phyloP scores from a whole-genome alignment of 257 asterid species.

The Knoxia roxburghii region DNA sequence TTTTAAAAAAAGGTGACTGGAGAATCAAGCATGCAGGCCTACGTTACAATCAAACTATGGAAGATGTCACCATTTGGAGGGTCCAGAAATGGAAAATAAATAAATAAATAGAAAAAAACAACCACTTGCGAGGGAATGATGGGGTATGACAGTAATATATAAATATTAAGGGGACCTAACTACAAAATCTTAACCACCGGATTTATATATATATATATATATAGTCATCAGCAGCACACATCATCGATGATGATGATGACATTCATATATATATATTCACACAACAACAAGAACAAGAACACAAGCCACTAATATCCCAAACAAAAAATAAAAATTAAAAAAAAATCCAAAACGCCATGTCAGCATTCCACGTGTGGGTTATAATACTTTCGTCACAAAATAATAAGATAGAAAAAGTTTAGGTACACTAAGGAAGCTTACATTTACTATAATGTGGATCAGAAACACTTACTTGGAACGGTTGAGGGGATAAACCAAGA shows the following conservation, averaged over 20 bases:
- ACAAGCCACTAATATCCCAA: too few relatives aligned
- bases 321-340: too few relatives aligned
- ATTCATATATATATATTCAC: neutral
- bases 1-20: neutral
- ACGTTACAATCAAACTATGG: neutral
- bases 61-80: neutral
- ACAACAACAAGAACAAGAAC: neutral
- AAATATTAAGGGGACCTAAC: slow-evolving; percentile 10
- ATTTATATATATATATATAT: slow-evolving; percentile 20
- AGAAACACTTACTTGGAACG: slow-evolving; percentile 71
- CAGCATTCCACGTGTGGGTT: neutral
- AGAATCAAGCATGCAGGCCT: neutral
- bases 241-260: neutral
- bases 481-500: slow-evolving; percentile 73
- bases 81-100: too few relatives aligned
- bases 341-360: neutral
- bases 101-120: too few relatives aligned
- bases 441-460: too few relatives aligned
- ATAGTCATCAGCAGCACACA: slow-evolving; percentile 8
- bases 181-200: slow-evolving; percentile 41
- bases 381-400: neutral
- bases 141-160: neutral
- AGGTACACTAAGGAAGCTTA: too few relatives aligned
- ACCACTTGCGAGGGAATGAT: too few relatives aligned
- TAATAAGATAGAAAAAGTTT: neutral